Conservation (phyloP, 2,329 filamentous ascomycete species). For the Ceratocystiopsis sp. region DNA sequence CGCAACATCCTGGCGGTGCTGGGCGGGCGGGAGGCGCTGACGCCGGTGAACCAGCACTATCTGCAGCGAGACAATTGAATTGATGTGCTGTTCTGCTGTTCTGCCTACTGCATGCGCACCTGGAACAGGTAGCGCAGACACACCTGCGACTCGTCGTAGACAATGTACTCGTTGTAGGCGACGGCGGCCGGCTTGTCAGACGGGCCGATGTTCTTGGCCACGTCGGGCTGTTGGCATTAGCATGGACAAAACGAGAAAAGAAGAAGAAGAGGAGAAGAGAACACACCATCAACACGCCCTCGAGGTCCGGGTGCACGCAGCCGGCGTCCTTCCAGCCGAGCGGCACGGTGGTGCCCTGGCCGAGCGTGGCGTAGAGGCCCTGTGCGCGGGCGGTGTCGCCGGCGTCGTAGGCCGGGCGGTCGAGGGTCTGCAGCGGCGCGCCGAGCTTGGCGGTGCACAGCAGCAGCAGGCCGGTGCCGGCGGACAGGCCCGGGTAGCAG, state of each 20-base stretch:
- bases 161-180: constrained; percentile 58
- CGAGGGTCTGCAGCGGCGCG: constrained; percentile 51
- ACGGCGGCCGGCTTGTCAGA: constrained; percentile 30
- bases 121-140: constrained; percentile 53
- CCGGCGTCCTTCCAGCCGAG: constrained; percentile 59
- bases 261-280: background rate
- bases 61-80: constrained; percentile 15
- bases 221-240: constrained; percentile 25
- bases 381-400: constrained; percentile 41
- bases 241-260: constrained; percentile 1
- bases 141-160: constrained; percentile 52
- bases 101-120: constrained; percentile 32
- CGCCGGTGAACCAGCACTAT: constrained; percentile 45
- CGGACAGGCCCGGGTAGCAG: constrained; percentile 45
- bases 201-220: constrained; percentile 24
- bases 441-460: constrained; percentile 77
- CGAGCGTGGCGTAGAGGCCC: constrained; percentile 51
- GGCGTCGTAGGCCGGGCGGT: constrained; percentile 40
- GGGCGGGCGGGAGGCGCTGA: constrained; percentile 30
- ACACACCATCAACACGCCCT: constrained; percentile 52
- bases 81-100: background rate
- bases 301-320: constrained; percentile 44
- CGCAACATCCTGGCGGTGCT: constrained; percentile 47
- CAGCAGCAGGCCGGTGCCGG: constrained; percentile 55
- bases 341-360: constrained; percentile 48